phyloP scores from a whole-genome alignment of 306 rosid genomes.

The Senna tora region DNA sequence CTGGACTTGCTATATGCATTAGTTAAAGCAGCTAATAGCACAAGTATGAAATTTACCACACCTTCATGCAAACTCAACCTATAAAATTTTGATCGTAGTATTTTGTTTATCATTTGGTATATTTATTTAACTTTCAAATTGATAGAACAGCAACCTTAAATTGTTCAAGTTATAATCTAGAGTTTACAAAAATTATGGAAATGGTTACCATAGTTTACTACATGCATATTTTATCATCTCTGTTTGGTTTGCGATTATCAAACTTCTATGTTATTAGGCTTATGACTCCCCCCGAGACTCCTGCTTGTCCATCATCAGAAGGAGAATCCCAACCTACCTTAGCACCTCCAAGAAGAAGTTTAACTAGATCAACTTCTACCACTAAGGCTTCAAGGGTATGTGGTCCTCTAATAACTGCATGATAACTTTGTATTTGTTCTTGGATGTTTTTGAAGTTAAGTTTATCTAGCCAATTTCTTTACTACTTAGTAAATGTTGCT shows the following conservation, averaged over 20 bases:
- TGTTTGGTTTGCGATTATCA: slow-evolving; percentile 29
- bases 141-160: too few relatives aligned
- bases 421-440: neutral
- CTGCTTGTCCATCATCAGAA: slow-evolving; percentile 71
- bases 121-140: slow-evolving; percentile 17
- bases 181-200: slow-evolving; percentile 4
- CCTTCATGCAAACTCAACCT: neutral
- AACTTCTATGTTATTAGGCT: slow-evolving; percentile 65
- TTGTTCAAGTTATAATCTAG: slow-evolving; percentile 1
- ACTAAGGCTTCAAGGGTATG: slow-evolving; percentile 86
- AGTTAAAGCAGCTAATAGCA: neutral
- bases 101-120: slow-evolving; percentile 23
- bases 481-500: neutral
- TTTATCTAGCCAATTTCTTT: slow-evolving; percentile 1
- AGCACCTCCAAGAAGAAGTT: slow-evolving; percentile 60
- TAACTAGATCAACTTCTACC: slow-evolving; percentile 69
- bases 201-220: neutral
- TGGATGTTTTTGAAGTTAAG: neutral
- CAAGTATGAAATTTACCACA: neutral
- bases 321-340: slow-evolving; percentile 58
- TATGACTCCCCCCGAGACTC: slow-evolving; percentile 97
- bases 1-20: slow-evolving; percentile 3
- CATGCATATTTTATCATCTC: neutral
- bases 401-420: slow-evolving; percentile 18
- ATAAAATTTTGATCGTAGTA: slow-evolving; percentile 15